phyloP scores from a whole-genome alignment of 2,329 filamentous ascomycete species.

The Exserohilum rostratum region DNA sequence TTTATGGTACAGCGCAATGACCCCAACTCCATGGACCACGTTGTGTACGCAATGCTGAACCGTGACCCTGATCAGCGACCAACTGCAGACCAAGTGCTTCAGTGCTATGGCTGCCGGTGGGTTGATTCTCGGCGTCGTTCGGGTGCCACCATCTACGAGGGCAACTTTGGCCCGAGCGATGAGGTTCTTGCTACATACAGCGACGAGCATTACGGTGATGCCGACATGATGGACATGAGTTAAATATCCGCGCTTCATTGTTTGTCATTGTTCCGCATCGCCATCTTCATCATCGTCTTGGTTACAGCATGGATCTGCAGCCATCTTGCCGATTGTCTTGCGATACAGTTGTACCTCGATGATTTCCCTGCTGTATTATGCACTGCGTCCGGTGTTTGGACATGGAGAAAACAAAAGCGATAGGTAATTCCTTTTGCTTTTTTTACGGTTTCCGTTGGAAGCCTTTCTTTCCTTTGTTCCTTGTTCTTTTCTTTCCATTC shows the following conservation, averaged over 20 bases:
- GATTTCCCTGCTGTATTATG: conserved; percentile 14
- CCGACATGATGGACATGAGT: conserved; percentile 67
- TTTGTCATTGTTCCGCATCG: background rate
- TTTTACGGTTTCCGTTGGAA: conserved; percentile 14
- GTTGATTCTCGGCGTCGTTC: conserved; percentile 77
- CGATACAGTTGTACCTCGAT: conserved; percentile 12
- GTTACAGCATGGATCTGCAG: conserved; percentile 17
- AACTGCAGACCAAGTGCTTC: conserved; percentile 73
- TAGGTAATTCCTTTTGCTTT: conserved; percentile 16
- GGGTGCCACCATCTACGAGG: conserved; percentile 94
- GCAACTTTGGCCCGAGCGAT: conserved; percentile 86
- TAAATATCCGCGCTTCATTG: conserved; percentile 20
- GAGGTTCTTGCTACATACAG: conserved; percentile 59
- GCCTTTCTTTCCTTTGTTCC: conserved; percentile 2
- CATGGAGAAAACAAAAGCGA: conserved; percentile 15
- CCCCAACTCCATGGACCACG: conserved; percentile 76
- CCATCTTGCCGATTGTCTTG: conserved; percentile 16
- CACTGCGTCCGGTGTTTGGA: conserved; percentile 22
- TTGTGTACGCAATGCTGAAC: conserved; percentile 88
- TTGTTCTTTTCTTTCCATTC: conserved; percentile 16
- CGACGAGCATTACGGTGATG: conserved; percentile 47
- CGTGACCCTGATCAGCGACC: conserved; percentile 77
- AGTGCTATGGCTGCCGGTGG: conserved; percentile 78
- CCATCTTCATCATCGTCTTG: too few species aligned
- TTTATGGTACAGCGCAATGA: conserved; percentile 87